Percentiles rank a stretch among this genome's conserved stretches.
Conservation (phyloP, 345 rosid genomes). For the Aquilaria sinensis region DNA sequence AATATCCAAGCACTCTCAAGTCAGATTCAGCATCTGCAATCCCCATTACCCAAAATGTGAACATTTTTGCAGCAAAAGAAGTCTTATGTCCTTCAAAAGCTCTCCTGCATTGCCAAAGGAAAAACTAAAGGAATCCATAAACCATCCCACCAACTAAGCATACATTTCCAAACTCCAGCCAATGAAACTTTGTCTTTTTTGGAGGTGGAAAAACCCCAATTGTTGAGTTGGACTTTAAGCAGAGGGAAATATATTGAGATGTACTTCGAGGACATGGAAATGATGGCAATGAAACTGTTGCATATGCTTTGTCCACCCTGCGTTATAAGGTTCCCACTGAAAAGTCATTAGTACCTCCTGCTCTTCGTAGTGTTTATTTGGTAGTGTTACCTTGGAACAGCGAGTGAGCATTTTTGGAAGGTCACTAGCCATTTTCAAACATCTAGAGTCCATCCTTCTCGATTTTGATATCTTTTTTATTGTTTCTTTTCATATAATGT, state of each 20-base stretch:
- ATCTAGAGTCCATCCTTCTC: no score
- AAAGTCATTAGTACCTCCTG: conserved; percentile 70
- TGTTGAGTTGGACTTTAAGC: conserved; percentile 54
- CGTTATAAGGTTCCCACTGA: conserved; percentile 50
- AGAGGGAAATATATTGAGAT: conserved; percentile 73
- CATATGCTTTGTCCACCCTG: conserved; percentile 58
- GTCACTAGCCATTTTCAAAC: neutral
- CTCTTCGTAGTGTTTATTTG: conserved; percentile 86
- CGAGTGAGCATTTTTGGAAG: conserved; percentile 56
- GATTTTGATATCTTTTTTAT: no score
- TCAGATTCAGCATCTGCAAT: no score
- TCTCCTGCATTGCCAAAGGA: no score
- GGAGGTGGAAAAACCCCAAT: conserved; percentile 73
- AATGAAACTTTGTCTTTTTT: conserved; percentile 38
- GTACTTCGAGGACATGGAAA: conserved; percentile 65
- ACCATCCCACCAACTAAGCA: no score
- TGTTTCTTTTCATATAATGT: no score
- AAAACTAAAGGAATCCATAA: no score
- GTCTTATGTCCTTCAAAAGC: no score
- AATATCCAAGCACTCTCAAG: no score
- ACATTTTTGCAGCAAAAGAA: no score
- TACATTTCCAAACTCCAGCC: no score
- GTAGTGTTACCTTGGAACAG: conserved; percentile 66
- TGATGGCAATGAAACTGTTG: conserved; percentile 62
- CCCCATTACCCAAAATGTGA: no score